These are phyloP conservation scores for Pseudomonodictys pantanalensis DNA, from an alignment of 495 filamentous ascomycete genomes.

Conservation along the genomic window DNA sequence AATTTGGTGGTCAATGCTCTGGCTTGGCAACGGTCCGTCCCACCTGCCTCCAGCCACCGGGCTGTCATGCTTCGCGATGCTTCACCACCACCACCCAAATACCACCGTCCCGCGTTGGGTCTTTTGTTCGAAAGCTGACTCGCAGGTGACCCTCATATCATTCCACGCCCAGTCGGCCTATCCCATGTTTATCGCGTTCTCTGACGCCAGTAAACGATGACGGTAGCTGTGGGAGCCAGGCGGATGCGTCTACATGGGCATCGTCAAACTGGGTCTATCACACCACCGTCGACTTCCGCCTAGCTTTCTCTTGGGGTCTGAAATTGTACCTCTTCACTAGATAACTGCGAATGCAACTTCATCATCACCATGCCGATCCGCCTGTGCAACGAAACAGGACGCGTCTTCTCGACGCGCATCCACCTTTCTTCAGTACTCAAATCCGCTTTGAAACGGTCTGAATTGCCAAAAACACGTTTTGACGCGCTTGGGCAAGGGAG, in stretches of 20 bases:
- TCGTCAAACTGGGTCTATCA: no score
- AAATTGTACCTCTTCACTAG: no score
- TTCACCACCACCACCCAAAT: background rate
- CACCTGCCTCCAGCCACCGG: background rate
- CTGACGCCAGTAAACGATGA: no score
- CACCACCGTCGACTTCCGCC: no score
- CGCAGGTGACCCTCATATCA: background rate
- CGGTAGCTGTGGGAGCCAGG: no score
- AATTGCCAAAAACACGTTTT: background rate
- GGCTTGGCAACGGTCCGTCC: background rate
- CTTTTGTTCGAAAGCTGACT: background rate
- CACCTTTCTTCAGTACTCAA: background rate
- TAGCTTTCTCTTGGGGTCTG: no score
- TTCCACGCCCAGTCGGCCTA: background rate
- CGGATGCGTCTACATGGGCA: no score
- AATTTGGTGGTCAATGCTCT: background rate
- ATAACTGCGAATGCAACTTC: no score
- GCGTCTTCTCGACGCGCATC: slow-evolving; percentile 9
- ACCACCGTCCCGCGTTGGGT: background rate
- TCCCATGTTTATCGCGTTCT: background rate
- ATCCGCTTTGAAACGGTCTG: background rate
- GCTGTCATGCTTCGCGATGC: background rate
- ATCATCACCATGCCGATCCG: background rate
- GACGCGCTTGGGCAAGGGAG: slow-evolving; percentile 1
- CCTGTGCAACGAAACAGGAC: no score